phyloP scores from a whole-genome alignment of 208 protist species.

The Angomonas desouzai region DNA sequence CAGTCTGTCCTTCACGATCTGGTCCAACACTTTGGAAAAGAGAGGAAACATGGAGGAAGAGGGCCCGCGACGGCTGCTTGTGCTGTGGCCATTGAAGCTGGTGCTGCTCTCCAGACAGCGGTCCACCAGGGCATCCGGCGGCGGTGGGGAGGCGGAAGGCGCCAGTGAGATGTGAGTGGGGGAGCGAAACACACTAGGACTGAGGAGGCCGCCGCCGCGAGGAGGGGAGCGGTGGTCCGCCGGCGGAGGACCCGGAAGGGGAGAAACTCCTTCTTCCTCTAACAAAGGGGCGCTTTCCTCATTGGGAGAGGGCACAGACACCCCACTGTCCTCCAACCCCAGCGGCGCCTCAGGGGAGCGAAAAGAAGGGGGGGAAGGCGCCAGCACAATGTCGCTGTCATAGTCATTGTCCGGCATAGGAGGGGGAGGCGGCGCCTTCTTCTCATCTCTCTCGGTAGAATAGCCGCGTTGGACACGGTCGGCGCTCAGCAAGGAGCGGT shows the following conservation, averaged over 20 bases:
- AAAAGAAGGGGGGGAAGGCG: background rate
- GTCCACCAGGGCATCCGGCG: background rate
- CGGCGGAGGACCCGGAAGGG: background rate
- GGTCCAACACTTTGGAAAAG: constrained; percentile 4
- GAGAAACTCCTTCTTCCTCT: background rate
- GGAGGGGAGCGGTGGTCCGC: background rate
- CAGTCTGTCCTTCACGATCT: constrained; percentile 1
- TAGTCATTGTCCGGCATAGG: too few species aligned
- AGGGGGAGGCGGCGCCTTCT: too few species aligned
- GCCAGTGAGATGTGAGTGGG: constrained; percentile 7
- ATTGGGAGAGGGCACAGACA: too few species aligned
- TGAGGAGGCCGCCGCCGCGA: background rate
- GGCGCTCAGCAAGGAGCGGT: background rate
- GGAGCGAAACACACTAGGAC: background rate
- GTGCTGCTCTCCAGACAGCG: background rate
- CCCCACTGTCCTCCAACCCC: background rate
- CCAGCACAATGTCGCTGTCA: background rate
- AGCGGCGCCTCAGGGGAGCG: background rate
- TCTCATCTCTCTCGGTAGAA: too few species aligned
- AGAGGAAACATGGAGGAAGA: constrained; percentile 7
- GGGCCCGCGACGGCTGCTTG: background rate
- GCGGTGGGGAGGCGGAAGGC: background rate
- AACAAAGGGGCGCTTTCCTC: too few species aligned
- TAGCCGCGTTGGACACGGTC: too few species aligned
- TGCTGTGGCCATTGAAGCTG: too few species aligned